phyloP scores from a whole-genome alignment of 2,329 filamentous ascomycete species.

The Orbilia blumenaviensis region DNA sequence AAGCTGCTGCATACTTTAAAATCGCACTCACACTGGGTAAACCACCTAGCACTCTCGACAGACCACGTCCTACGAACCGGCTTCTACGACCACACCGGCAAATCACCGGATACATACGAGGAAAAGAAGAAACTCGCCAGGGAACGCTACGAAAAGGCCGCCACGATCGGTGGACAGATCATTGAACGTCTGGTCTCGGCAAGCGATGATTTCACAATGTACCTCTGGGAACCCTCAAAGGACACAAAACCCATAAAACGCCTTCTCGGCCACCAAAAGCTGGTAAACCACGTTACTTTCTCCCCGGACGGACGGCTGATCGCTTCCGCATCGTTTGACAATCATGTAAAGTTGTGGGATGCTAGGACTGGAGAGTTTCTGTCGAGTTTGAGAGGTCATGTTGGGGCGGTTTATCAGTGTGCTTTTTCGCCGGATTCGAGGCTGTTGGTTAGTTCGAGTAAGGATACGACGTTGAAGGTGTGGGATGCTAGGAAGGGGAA shows the following conservation, averaged over 20 bases:
- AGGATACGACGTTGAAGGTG: constrained; percentile 72
- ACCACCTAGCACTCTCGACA: constrained; percentile 90
- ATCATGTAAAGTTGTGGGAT: constrained; percentile 70
- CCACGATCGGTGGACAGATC: constrained; percentile 76
- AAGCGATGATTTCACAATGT: constrained; percentile 95
- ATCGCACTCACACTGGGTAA: constrained; percentile 92
- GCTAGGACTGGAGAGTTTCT: constrained; percentile 75
- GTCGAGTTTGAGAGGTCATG: constrained; percentile 86
- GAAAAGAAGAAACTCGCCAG: constrained; percentile 79
- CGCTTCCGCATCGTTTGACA: constrained; percentile 90
- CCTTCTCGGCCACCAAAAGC: constrained; percentile 41
- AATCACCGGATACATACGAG: constrained; percentile 73
- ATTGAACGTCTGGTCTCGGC: constrained; percentile 88
- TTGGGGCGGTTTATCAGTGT: constrained; percentile 89
- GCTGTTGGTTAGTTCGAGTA: constrained; percentile 82
- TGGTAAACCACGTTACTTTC: constrained; percentile 65
- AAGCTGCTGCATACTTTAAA: constrained; percentile 80
- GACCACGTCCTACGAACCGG: constrained; percentile 87
- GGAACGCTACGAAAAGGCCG: constrained; percentile 84
- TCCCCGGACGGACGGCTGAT: constrained; percentile 88
- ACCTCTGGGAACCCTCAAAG: constrained; percentile 84
- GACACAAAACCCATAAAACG: constrained; percentile 81
- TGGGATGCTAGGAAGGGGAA: constrained; percentile 91
- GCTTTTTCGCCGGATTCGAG: constrained; percentile 91
- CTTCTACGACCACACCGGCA: constrained; percentile 83